These are phyloP conservation scores for Pestalotiopsis sp. DNA, from an alignment of 2,329 filamentous ascomycete species.

Conservation along the genomic window DNA sequence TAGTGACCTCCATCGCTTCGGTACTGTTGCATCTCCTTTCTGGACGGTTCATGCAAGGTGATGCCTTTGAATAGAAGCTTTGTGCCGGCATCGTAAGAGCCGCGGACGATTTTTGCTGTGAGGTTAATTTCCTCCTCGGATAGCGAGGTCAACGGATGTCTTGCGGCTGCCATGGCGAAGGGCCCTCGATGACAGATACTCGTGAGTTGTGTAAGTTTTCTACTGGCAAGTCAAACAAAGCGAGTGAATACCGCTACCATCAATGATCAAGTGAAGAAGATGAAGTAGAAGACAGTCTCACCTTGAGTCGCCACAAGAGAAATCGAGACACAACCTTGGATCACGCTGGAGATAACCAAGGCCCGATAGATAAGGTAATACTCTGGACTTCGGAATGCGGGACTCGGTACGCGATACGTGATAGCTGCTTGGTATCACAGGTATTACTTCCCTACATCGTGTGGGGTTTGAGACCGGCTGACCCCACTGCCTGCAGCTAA, in stretches of 20 bases:
- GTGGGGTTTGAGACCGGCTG: not conserved
- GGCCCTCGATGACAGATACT: not conserved
- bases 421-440: not conserved
- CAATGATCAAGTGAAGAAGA: not conserved
- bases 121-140: slow-evolving; percentile 6
- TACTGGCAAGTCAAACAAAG: not conserved
- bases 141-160: slow-evolving; percentile 4
- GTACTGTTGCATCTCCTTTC: slow-evolving; percentile 12
- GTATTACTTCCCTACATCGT: not conserved
- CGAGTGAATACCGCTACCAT: not conserved
- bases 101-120: slow-evolving; percentile 3
- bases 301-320: not conserved
- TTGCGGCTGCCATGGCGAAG: not conserved
- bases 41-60: slow-evolving; percentile 5
- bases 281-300: not conserved
- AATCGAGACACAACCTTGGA: not conserved
- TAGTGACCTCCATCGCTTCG: not conserved
- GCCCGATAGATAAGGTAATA: not conserved
- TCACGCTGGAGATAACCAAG: slow-evolving; percentile 1
- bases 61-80: slow-evolving; percentile 10
- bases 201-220: not conserved
- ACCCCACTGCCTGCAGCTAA: not conserved
- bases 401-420: not conserved
- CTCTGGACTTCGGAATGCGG: not conserved
- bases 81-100: slow-evolving; percentile 5